Percentiles rank a stretch among this genome's conserved stretches.
phyloP scores from a whole-genome alignment of 1,284 basidiomycete genomes.

The Porogramme epimiltina region DNA sequence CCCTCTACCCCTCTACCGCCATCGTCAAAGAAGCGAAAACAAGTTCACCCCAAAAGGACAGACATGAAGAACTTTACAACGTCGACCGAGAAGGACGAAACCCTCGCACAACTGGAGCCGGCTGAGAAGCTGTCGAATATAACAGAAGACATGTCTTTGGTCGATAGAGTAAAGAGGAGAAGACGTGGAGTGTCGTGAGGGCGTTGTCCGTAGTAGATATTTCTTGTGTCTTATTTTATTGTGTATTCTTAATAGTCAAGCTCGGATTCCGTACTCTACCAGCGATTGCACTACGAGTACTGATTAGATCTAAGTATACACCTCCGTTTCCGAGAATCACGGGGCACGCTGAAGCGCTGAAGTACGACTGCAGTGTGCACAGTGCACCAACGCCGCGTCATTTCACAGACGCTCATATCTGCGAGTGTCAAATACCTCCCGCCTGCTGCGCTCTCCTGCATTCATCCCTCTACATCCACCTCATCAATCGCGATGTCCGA shows the following conservation, averaged over 20 bases:
- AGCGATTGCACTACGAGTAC: too few relatives aligned
- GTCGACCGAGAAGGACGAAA: constrained; percentile 2
- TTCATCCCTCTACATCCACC: not conserved
- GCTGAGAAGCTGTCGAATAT: constrained; percentile 7
- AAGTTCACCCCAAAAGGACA: not conserved
- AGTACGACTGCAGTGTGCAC: not conserved
- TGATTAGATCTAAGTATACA: not conserved
- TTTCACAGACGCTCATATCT: too few relatives aligned
- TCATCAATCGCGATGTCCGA: constrained; percentile 16
- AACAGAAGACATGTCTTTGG: constrained; percentile 22
- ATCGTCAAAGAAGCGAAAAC: constrained; percentile 21
- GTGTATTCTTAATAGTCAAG: too few relatives aligned
- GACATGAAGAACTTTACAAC: not conserved
- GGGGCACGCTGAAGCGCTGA: constrained; percentile 19
- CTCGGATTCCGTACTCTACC: too few relatives aligned
- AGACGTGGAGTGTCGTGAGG: constrained; percentile 24
- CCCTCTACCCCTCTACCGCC: constrained; percentile 8
- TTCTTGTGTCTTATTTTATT: too few relatives aligned
- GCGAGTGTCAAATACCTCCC: too few relatives aligned
- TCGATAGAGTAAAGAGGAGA: constrained; percentile 38
- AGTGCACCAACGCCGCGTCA: too few relatives aligned
- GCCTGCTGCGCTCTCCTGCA: not conserved
- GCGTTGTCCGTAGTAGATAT: too few relatives aligned
- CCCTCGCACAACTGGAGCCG: not conserved
- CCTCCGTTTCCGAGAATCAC: not conserved